Percentiles rank a stretch among this genome's conserved stretches.
phyloP scores from a whole-genome alignment of 129 eudicot species.

The Gnaphalium uliginosum region DNA sequence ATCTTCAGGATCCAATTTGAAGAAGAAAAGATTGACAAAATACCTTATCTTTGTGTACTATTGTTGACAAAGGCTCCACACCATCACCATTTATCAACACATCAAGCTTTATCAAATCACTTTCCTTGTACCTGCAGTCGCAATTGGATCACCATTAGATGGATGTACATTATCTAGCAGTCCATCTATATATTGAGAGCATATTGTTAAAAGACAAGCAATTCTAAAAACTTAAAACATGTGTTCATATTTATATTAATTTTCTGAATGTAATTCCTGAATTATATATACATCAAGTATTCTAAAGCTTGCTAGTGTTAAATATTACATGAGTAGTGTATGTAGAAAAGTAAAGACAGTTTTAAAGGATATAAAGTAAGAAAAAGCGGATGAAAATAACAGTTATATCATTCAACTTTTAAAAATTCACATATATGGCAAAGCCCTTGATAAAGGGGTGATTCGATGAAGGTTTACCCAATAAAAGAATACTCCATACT shows the following conservation, averaged over 20 bases:
- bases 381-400: no score
- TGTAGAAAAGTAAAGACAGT: neutral
- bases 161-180: constrained; percentile 8
- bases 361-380: neutral
- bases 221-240: constrained; percentile 15
- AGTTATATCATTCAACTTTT: neutral
- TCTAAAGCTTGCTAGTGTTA: neutral
- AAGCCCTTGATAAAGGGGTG: no score
- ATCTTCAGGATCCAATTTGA: constrained; percentile 16
- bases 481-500: constrained; percentile 95
- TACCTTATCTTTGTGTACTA: constrained; percentile 96
- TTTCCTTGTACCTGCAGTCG: constrained; percentile 66
- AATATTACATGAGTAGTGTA: no score
- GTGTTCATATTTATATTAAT: neutral
- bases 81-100: constrained; percentile 86
- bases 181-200: constrained; percentile 9
- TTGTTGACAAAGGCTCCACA: constrained; percentile 95
- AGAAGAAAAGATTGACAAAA: neutral
- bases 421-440: no score
- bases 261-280: neutral
- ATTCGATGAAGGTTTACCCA: constrained; percentile 51
- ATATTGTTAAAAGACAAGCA: neutral
- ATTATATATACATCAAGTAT: no score
- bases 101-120: constrained; percentile 90
- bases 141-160: constrained; percentile 18